Conservation (phyloP, 352 stramenopile species). For the Globisporangium acanthophoron region DNA sequence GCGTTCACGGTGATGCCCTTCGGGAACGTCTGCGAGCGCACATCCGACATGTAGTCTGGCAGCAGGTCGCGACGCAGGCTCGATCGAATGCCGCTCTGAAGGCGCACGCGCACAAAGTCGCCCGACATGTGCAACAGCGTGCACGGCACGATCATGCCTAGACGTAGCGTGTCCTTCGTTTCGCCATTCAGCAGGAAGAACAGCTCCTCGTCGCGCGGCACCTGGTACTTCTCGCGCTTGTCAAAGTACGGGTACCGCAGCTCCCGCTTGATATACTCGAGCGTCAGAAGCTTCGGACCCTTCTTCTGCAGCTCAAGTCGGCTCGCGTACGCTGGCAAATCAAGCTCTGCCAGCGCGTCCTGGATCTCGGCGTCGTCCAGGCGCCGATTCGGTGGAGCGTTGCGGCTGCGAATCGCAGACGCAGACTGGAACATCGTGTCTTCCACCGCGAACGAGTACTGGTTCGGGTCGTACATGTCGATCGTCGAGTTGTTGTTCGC, state of each 20-base stretch:
- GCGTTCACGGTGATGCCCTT: constrained; percentile 86
- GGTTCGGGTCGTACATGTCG: constrained; percentile 88
- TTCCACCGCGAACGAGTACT: constrained; percentile 89
- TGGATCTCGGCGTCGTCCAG: constrained; percentile 80
- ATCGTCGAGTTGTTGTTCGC: constrained; percentile 90
- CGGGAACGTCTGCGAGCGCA: constrained; percentile 57
- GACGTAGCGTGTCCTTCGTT: constrained; percentile 68
- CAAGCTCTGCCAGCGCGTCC: constrained; percentile 80
- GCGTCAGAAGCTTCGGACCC: constrained; percentile 77
- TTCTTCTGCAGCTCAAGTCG: constrained; percentile 89
- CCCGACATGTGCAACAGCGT: constrained; percentile 81
- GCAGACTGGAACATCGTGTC: constrained; percentile 90
- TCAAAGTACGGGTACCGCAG: constrained; percentile 89
- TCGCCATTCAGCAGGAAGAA: constrained; percentile 87
- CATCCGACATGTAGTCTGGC: constrained; percentile 72
- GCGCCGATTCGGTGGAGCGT: constrained; percentile 43
- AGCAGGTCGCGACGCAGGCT: constrained; percentile 70
- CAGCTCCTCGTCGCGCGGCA: constrained; percentile 78
- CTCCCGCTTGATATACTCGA: constrained; percentile 88
- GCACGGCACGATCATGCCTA: constrained; percentile 84
- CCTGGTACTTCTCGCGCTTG: constrained; percentile 80
- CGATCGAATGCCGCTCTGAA: constrained; percentile 81
- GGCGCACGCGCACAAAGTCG: constrained; percentile 79
- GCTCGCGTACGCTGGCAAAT: constrained; percentile 81
- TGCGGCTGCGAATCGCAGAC: constrained; percentile 70